Percentiles rank a stretch among this genome's conserved stretches.
phyloP scores from a whole-genome alignment of 306 rosid genomes.

The Vigna hirtella region DNA sequence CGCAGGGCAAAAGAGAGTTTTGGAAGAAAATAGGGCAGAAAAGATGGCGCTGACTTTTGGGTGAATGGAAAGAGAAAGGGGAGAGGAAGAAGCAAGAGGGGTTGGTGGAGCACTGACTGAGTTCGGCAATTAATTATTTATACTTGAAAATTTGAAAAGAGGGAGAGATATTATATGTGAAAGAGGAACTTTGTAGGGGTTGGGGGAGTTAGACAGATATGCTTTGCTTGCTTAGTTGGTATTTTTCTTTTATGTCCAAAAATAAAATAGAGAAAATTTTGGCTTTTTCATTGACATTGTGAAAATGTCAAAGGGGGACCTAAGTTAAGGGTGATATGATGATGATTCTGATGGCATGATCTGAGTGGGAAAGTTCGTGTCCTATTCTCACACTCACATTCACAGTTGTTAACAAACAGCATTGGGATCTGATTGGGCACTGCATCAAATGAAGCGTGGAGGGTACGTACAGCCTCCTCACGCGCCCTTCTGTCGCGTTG shows the following conservation, averaged over 20 bases:
- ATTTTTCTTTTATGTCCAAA: background rate
- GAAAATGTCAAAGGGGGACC: slow-evolving; percentile 43
- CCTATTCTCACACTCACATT: background rate
- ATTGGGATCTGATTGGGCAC: slow-evolving; percentile 5
- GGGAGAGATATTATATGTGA: background rate
- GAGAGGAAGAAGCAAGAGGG: slow-evolving; percentile 42
- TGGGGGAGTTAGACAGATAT: slow-evolving; percentile 38
- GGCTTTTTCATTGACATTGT: slow-evolving; percentile 62
- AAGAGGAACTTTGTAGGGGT: slow-evolving; percentile 18
- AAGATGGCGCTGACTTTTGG: slow-evolving; percentile 76
- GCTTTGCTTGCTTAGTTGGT: too few species aligned
- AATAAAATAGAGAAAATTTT: slow-evolving; percentile 23
- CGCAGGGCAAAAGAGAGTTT: too few species aligned
- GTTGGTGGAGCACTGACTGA: slow-evolving; percentile 57
- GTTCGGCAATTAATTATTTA: slow-evolving; percentile 61
- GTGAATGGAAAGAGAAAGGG: slow-evolving; percentile 28
- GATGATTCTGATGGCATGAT: slow-evolving; percentile 21
- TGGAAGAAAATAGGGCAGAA: slow-evolving; percentile 37
- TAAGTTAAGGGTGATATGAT: background rate
- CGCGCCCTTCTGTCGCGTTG: background rate
- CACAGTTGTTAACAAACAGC: background rate
- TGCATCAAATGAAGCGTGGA: background rate
- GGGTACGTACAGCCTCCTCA: background rate
- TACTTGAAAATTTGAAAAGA: slow-evolving; percentile 36
- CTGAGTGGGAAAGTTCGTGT: slow-evolving; percentile 12